phyloP scores from a whole-genome alignment of 176 grass and related monocot species.

The Metroxylon sagu region DNA sequence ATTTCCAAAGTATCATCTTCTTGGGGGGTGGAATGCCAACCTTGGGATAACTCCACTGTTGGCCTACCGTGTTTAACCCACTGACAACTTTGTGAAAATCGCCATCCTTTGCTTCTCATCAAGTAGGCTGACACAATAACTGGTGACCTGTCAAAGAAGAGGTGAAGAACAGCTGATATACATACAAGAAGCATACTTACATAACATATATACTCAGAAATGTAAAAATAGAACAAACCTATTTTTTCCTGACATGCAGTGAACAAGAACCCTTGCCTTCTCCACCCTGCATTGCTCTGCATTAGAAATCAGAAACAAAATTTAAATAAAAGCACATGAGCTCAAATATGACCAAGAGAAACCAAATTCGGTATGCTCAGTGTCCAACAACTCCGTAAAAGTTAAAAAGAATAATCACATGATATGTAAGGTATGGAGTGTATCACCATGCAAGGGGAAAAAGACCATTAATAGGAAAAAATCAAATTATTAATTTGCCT shows the following conservation, averaged over 20 bases:
- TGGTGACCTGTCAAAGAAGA: conserved; percentile 6
- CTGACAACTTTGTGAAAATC: conserved; percentile 12
- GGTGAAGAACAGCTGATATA: neutral
- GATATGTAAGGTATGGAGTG: too few species aligned
- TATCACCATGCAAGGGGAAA: too few species aligned
- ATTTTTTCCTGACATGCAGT: conserved; percentile 17
- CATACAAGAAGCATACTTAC: neutral
- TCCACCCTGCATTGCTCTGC: conserved; percentile 8
- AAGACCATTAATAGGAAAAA: too few species aligned
- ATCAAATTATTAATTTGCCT: too few species aligned
- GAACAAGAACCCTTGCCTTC: conserved; percentile 7
- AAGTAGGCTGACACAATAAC: conserved; percentile 14
- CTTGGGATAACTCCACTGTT: conserved; percentile 1
- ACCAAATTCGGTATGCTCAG: too few species aligned
- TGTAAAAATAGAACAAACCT: conserved; percentile 3
- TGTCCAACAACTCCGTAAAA: too few species aligned
- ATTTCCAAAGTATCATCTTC: too few species aligned
- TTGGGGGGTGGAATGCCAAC: neutral
- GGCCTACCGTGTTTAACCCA: conserved; percentile 13
- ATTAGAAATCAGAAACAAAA: too few species aligned
- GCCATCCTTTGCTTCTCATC: conserved; percentile 20
- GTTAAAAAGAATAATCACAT: too few species aligned
- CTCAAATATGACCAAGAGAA: too few species aligned
- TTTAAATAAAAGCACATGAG: too few species aligned
- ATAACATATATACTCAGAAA: neutral